These are phyloP conservation scores for Apiospora arundinis DNA, from an alignment of 2,329 filamentous ascomycete genomes.

Conservation along the genomic window DNA sequence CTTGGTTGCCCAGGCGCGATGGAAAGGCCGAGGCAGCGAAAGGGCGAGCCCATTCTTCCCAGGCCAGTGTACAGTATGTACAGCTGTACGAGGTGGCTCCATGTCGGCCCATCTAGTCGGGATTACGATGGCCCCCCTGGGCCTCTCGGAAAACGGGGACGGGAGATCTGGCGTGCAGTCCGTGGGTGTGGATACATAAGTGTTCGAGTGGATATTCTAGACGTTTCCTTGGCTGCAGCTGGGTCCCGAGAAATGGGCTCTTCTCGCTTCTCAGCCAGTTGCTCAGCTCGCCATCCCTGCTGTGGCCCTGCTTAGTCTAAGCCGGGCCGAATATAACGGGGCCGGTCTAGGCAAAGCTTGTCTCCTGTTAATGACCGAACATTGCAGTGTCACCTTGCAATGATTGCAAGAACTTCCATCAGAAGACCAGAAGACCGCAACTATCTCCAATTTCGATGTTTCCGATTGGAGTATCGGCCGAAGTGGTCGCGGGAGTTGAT, in stretches of 20 bases:
- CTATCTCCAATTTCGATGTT: background rate
- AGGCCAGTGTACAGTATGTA: too few species aligned
- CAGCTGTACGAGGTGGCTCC: background rate
- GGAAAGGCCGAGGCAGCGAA: slow-evolving; percentile 10
- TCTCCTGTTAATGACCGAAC: background rate
- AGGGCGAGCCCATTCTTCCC: background rate
- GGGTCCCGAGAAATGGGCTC: slow-evolving; percentile 1
- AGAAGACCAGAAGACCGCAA: background rate
- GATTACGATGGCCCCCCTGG: slow-evolving; percentile 2
- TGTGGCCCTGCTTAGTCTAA: background rate
- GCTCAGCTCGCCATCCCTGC: background rate
- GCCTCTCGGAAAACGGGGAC: background rate
- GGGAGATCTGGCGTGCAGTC: slow-evolving; percentile 1
- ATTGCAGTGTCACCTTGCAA: background rate
- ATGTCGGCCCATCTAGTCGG: slow-evolving; percentile 14
- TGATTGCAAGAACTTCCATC: background rate
- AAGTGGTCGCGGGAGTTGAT: background rate
- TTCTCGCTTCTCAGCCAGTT: background rate
- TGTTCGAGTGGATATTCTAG: background rate
- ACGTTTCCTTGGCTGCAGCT: slow-evolving; percentile 2
- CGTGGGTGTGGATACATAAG: background rate
- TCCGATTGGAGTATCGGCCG: background rate
- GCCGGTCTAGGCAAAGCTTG: background rate
- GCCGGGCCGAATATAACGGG: slow-evolving; percentile 14
- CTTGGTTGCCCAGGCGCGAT: background rate